Base-by-base conservation (phyloP, 2,329 filamentous ascomycete genomes). In the Neonectria faginata region DNA sequence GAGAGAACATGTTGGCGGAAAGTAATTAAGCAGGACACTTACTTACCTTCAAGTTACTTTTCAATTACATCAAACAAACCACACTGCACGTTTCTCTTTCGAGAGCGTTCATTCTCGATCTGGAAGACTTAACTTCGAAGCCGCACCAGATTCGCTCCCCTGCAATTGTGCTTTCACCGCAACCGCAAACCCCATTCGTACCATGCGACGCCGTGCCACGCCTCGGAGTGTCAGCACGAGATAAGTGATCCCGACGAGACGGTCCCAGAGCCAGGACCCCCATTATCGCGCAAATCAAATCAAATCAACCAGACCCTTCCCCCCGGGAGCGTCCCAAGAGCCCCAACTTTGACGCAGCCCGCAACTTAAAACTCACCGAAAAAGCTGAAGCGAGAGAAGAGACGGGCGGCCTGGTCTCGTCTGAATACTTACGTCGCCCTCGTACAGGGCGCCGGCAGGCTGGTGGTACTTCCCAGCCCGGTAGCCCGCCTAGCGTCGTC, bases 391-490 rank as follows among this genome's bases (percentile, higher is more conserved):
- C 22, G 22, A 3, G 3, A 22, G 22, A 22, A 22, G 22, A 22
- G 22, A 22, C 3, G 22, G 22, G 22, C 22, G 22, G 22, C 22
- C 20, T 22, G 20, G 20, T 22, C 20, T 22, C 20, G 20, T 22
- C 20, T 22, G 20, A 22, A 22, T 25, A 25, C 25, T 25, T 25
- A 25, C 25, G 25, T 25, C 14, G 36, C 36, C 9, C 39, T n/a
- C 36, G 36, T 39, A n/a, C 39, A 42, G n/a, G n/a, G 9, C 39
- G 39, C 39, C 41, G 41, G 25, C 41, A 22, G 45, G 66, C 22
- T 48, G 25, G 22, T n/a, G 54, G 31, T 72, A 73, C 70, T 61
- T 70, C 48, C 42, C 29, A 20, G 36, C 65, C 48, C 73, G 59
- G 70, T 71, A 67, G 27, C 29, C 27, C 31, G 44, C 57, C 57